Evolutionary conservation across 2,329 filamentous ascomycete genomes (phyloP), one percentile per base, ranked within the genome.

Genomic region (Bipolaris zeicola): DNA sequence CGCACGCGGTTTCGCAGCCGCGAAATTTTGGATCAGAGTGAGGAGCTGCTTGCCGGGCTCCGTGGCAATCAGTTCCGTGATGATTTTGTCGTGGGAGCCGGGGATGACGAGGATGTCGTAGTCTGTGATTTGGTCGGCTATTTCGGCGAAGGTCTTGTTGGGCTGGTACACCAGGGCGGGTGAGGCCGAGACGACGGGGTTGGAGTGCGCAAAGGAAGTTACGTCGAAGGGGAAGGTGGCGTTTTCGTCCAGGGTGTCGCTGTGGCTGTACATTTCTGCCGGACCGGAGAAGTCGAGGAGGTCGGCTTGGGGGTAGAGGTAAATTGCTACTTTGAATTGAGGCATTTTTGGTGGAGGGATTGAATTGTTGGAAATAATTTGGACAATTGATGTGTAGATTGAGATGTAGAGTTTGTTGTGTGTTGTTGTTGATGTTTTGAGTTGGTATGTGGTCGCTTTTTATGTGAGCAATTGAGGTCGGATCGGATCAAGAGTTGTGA

Each of bases 241-340:
- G n/a, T 33, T 60, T 7, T 44, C 41, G 3, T 61, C 58, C 11
- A 63, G 53, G 14, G 73, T 69, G 14, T 63, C 63, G 31, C 67
- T 67, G 52, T 65, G 69, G 33, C 66, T 68, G 52, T 77, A 69
- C 34, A 79, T 67, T 55, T 79, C 77, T 22, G 73, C 61, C 3
- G 77, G 77, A 1, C 74, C 77, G 22, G 68, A 65, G 55, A 78
- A 78, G 66, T 79, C 78, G 46, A 79, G 74, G 47, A 79, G 70
- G 54, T 79, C 77, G 24, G 69, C 75, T 10, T 69, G 61, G 3
- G 68, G 61, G 61, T 76, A 79, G 22, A 80, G 58, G 22, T 79
- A 65, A 1, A 77, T 66, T 16, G 72, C 77, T n/a, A 77, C 71
- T 52, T 72, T 72, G 69, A 73, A 73, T 24, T 67, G 61, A 44